A percentile compares a stretch with the other conserved stretches of the same genome.
Evolutionary conservation across 768 basidiomycete species (phyloP).

Genomic region (Dendrothele bispora): DNA sequence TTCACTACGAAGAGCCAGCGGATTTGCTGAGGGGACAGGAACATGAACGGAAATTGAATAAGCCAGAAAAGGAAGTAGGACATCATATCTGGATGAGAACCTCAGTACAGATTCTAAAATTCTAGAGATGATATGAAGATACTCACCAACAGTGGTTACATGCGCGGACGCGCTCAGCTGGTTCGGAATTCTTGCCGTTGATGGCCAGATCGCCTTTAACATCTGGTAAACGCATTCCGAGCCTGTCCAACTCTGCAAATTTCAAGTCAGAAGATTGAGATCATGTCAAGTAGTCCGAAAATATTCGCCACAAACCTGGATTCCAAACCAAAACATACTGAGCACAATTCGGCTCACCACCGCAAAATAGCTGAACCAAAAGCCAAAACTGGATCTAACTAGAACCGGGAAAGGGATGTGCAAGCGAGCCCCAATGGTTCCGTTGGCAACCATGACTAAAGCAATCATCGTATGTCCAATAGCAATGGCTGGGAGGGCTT

Average conservation of each 20-base stretch:
- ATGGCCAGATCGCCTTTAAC: conserved; percentile 84
- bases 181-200: conserved; percentile 62
- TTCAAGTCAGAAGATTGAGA: too few relatives aligned
- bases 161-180: conserved; percentile 52
- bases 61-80: conserved; percentile 79
- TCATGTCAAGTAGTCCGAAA: neutral
- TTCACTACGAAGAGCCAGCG: conserved; percentile 76
- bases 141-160: conserved; percentile 64
- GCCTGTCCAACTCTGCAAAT: conserved; percentile 56
- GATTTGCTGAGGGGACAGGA: conserved; percentile 76
- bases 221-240: conserved; percentile 79
- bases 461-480: conserved; percentile 73
- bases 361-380: conserved; percentile 86
- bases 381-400: conserved; percentile 83
- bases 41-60: conserved; percentile 72
- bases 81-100: conserved; percentile 50
- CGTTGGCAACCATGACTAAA: conserved; percentile 73
- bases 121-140: neutral
- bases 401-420: conserved; percentile 63
- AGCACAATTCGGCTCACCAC: conserved; percentile 77
- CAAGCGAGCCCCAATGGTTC: conserved; percentile 74
- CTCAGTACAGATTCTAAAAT: conserved; percentile 1
- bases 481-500: conserved; percentile 68
- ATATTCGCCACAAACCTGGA: conserved; percentile 45
- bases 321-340: conserved; percentile 80